Evolutionary conservation across 371 early-diverging fungal genomes (phyloP), one percentile per base, ranked within the genome.

Genomic region (Rhizopus sp.): DNA sequence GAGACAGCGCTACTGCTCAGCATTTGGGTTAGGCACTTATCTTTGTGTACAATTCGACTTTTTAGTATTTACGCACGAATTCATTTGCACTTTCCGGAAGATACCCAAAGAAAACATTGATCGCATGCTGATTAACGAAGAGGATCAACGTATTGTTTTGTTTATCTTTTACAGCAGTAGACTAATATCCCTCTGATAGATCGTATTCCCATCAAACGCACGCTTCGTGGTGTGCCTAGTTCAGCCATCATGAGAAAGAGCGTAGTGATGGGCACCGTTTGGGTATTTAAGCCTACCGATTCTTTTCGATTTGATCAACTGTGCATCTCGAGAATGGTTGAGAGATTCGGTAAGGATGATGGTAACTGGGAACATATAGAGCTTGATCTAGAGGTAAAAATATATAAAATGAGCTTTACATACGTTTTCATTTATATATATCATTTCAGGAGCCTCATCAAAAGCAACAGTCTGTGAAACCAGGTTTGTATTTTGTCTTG

Each of bases 1-100:
- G 68, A 83, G 94, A 15, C 95, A 94, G 65, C 78, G 95, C 2
- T 92, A 93, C 57, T 93, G 93, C 47, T 88, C 88, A 32, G 92
- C 90, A n/a, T 93, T 91, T 68, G 93, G 93, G 0, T 68, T 94
- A 31, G 96, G 96, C 0, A 89, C 91, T 1, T 93, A 88, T 57
- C 73, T 95, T 15, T 93, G 92, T 65, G 90, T 88, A 10, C 89
- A 90, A 60, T 93, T 87, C 59, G 93, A 94, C 56, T 95, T 95
- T 56, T 70, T 95, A 59, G 89, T 93, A 64, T 93, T 95, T 60
- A 93, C 94, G 1, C 96, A 95, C 69, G 96, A 95, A 67, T 95
- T 92, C 48, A 87, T 96, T 58, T 88, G 87, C 4, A 90, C 93
- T 0, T 77, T 96, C 35, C 84, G 87, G 29, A 95, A 96, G 60